phyloP scores from a whole-genome alignment of 768 basidiomycete genomes.

The Kwoniella bestiolae region DNA sequence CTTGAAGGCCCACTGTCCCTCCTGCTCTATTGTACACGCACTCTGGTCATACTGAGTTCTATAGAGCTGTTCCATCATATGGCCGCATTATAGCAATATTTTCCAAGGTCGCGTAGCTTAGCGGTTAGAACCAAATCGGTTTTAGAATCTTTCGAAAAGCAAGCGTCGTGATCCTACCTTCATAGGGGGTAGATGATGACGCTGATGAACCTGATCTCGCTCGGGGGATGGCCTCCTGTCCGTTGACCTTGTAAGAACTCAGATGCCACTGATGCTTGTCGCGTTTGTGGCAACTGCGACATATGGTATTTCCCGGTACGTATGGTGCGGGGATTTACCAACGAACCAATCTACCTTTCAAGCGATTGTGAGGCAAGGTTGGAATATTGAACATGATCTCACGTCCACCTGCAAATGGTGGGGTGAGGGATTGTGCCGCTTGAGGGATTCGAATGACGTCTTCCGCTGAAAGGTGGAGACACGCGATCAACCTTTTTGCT shows the following conservation, averaged over 20 bases:
- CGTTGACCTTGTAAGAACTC: background rate
- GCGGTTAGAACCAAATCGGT: slow-evolving; percentile 4
- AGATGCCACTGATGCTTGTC: background rate
- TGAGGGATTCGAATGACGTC: background rate
- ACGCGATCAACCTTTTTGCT: background rate
- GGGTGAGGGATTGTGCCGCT: background rate
- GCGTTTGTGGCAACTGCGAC: background rate
- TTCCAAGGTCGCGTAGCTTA: slow-evolving; percentile 5
- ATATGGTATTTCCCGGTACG: background rate
- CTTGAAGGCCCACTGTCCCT: no score
- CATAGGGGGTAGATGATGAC: background rate
- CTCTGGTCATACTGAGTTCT: no score
- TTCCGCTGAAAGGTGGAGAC: background rate
- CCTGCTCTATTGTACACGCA: no score
- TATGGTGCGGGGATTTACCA: background rate
- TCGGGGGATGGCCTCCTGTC: background rate
- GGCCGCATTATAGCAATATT: no score
- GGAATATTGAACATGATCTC: no score
- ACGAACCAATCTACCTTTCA: background rate
- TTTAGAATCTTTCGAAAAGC: slow-evolving; percentile 2
- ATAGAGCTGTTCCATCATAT: no score
- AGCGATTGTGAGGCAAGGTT: background rate
- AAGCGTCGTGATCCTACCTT: background rate
- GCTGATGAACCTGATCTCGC: background rate
- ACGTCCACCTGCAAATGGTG: no score